Evolutionary conservation across 2,329 filamentous ascomycete genomes (phyloP).

Genomic region (Didymella segeticola): DNA sequence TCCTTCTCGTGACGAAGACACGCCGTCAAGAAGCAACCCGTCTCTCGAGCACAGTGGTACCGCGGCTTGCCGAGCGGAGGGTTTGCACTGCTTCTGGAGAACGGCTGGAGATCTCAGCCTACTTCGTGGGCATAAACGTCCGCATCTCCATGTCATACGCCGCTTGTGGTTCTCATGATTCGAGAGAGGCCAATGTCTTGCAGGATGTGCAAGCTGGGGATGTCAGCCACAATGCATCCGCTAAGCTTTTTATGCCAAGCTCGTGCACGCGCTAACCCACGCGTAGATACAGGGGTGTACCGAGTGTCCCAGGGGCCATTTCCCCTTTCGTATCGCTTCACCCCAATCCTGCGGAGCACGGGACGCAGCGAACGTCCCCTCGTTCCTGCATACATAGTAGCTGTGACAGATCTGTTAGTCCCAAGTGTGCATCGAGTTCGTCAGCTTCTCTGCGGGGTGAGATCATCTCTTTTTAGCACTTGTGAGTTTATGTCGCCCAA

Average conservation of each 20-base stretch:
- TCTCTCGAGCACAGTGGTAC: background rate
- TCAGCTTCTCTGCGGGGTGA: background rate
- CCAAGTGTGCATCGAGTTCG: background rate
- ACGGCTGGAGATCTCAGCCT: background rate
- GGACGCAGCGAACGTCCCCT: slow-evolving; percentile 3
- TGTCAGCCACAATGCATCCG: slow-evolving; percentile 1
- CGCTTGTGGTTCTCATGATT: background rate
- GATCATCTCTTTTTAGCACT: background rate
- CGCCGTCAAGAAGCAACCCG: background rate
- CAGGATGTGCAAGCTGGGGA: slow-evolving; percentile 1
- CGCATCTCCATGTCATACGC: background rate
- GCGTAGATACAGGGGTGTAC: slow-evolving; percentile 5
- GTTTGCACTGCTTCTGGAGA: background rate
- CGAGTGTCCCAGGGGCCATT: slow-evolving; percentile 4
- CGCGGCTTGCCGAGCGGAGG: background rate
- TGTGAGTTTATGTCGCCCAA: background rate
- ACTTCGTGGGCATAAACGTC: background rate
- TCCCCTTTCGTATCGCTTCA: slow-evolving; percentile 11
- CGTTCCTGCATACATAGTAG: background rate
- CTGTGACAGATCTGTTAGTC: slow-evolving; percentile 1
- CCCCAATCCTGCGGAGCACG: slow-evolving; percentile 5
- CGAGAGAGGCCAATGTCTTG: background rate
- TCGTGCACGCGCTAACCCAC: slow-evolving; percentile 5
- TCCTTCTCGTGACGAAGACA: background rate
- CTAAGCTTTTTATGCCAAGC: slow-evolving; percentile 17